Base-by-base conservation (phyloP, 352 stramenopile species). In the Phytophthora capsici region DNA sequence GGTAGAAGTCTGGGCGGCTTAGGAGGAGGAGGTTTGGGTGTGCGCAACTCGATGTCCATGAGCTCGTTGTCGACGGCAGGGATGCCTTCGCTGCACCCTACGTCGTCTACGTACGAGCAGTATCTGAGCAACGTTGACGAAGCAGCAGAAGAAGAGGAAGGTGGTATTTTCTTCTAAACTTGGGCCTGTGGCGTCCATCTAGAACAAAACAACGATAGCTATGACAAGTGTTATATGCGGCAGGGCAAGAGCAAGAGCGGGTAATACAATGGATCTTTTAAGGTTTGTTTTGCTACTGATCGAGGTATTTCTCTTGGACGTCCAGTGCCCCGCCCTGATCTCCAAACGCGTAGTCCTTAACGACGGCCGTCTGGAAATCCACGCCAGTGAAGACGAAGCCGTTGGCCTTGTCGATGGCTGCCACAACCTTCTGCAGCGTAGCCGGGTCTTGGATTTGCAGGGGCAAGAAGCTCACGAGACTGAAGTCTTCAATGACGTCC, bases 81-180 rank as follows among this genome's bases (percentile, higher is more conserved):
- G 6, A 86, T 79, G 51, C 70, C 63, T 28, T 77, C 78, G 44
- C 66, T 88, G 37, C 73, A 86, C 25, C 73, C 80, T 19, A 91
- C 85, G 32, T 92, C 85, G 30, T 86, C 86, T 23, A 94, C 87
- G 10, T 95, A 94, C 63, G 87, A 94, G 65, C 85, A 94, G 54
- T 95, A 95, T 58, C 87, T 95, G 40, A 94, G 80, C 73, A 93
- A 94, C 72, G 90, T 95, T 61, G 80, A 90, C 60, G 86, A 94
- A 63, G 84, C 78, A 65, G 85, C 80, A 34, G 86, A 93, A 66
- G 58, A 75, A 41, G 86, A 95, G 65, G 75, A 88, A 63, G 86
- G 83, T 36, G 87, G 87, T 23, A 95, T 95, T 62, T 94, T 94
- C 58, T 95, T 95, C 60, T 95, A 90, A 78, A 34, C 47, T 43